Evolutionary conservation across 371 early-diverging fungal species (phyloP).

Genomic region (Blastocladiella emersonii): DNA sequence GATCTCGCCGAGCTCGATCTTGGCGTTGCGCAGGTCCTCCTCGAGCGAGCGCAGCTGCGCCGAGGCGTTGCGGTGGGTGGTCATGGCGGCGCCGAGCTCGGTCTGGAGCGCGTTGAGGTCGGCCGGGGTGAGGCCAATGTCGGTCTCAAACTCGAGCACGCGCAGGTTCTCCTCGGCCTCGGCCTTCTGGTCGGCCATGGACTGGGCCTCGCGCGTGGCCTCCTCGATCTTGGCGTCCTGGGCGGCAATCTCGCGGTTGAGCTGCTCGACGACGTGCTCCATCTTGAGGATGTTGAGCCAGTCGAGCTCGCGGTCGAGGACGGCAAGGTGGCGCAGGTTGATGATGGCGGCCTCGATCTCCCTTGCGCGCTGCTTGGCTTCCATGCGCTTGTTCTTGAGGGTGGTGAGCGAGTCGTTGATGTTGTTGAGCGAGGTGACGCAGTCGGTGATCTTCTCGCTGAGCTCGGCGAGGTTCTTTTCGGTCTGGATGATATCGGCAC

Average conservation of each 20-base stretch:
- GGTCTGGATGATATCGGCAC: neutral
- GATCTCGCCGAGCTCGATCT: no score
- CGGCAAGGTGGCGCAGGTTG: constrained; percentile 40
- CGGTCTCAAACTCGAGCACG: constrained; percentile 12
- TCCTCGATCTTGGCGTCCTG: constrained; percentile 15
- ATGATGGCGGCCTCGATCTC: constrained; percentile 49
- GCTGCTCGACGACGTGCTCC: constrained; percentile 22
- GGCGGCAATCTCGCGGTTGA: constrained; percentile 11
- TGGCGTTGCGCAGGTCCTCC: no score
- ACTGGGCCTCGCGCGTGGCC: constrained; percentile 21
- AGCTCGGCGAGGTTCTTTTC: neutral
- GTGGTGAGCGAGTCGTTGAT: neutral
- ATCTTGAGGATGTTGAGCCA: constrained; percentile 61
- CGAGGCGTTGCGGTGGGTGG: neutral
- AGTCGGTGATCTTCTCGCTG: neutral
- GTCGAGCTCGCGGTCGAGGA: constrained; percentile 49
- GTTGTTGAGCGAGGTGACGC: neutral
- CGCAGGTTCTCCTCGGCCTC: no score
- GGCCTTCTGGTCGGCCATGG: constrained; percentile 18
- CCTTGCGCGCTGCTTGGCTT: constrained; percentile 38
- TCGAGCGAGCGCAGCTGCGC: neutral
- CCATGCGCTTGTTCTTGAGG: neutral
- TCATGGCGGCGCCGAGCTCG: constrained; percentile 7
- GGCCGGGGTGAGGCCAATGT: constrained; percentile 14
- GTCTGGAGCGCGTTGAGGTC: constrained; percentile 25